Percentiles rank a stretch among this genome's conserved stretches.
These are phyloP conservation scores for Tetrapisispora namnaoensis DNA, from an alignment of 805 yeast species.

Conservation along the genomic window DNA sequence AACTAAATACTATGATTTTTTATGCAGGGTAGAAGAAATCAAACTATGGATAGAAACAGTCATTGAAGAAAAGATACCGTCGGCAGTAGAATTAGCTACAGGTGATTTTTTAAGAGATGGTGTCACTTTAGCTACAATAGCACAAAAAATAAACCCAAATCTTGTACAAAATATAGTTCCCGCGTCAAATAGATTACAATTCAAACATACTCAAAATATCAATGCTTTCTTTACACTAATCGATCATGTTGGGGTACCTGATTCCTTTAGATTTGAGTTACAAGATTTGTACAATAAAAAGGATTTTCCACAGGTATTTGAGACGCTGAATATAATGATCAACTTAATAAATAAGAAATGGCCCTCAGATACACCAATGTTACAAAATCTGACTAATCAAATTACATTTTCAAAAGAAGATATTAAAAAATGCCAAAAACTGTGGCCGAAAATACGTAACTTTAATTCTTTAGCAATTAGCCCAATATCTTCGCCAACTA, in stretches of 20 bases:
- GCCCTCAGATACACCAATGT: slow-evolving; percentile 46
- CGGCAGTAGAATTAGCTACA: slow-evolving; percentile 41
- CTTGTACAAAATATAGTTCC: slow-evolving; percentile 45
- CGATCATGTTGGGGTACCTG: slow-evolving; percentile 67
- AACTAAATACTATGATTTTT: slow-evolving; percentile 57
- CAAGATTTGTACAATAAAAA: slow-evolving; percentile 89
- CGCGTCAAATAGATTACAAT: slow-evolving; percentile 58
- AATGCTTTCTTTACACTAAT: slow-evolving; percentile 68
- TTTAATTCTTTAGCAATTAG: slow-evolving; percentile 46
- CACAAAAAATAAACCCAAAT: slow-evolving; percentile 61
- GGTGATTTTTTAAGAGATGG: slow-evolving; percentile 74
- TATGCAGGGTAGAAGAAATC: slow-evolving; percentile 75
- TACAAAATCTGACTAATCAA: slow-evolving; percentile 54
- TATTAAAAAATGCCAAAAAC: slow-evolving; percentile 51
- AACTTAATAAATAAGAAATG: slow-evolving; percentile 51
- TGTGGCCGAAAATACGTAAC: slow-evolving; percentile 65
- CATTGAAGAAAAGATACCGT: slow-evolving; percentile 46
- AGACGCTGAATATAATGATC: slow-evolving; percentile 82
- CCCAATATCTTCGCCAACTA: slow-evolving; percentile 17
- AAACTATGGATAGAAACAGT: slow-evolving; percentile 68
- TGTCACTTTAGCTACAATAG: slow-evolving; percentile 69
- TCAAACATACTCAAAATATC: slow-evolving; percentile 88
- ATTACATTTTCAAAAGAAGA: slow-evolving; percentile 56
- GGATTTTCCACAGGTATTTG: slow-evolving; percentile 87
- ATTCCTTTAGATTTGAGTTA: slow-evolving; percentile 78